These are phyloP conservation scores for Russula brevipes DNA, from an alignment of 768 basidiomycete genomes.

Conservation along the genomic window DNA sequence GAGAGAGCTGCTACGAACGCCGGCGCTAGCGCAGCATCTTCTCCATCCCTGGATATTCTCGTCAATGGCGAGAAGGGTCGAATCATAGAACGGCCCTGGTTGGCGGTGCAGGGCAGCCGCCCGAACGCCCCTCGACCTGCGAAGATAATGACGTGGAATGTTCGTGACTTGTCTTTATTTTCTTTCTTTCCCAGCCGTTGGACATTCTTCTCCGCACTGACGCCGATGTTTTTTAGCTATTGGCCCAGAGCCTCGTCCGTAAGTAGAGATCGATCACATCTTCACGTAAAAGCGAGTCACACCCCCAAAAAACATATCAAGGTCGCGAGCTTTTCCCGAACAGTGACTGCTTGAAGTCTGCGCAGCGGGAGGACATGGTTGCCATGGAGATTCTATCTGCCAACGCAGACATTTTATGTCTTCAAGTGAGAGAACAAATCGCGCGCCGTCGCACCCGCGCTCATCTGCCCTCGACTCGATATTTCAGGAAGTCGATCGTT, in stretches of 20 bases:
- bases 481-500: constrained; percentile 77
- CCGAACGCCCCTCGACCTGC: constrained; percentile 27
- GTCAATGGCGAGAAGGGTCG: constrained; percentile 23
- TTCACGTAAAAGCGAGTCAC: neutral
- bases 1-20: constrained; percentile 37
- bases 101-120: constrained; percentile 26
- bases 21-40: neutral
- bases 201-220: constrained; percentile 1
- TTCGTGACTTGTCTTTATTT: constrained; percentile 38
- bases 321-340: constrained; percentile 78
- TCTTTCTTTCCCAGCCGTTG: neutral
- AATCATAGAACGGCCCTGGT: constrained; percentile 38
- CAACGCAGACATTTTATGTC: constrained; percentile 75
- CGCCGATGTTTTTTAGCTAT: constrained; percentile 41
- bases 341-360: constrained; percentile 78
- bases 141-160: constrained; percentile 80
- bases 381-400: constrained; percentile 67
- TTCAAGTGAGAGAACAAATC: constrained; percentile 54
- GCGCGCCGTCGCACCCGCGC: neutral
- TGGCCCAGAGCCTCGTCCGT: constrained; percentile 80
- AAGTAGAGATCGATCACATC: constrained; percentile 33
- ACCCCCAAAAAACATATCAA: constrained; percentile 28
- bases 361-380: constrained; percentile 69
- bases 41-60: constrained; percentile 18
- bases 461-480: neutral